Percentiles rank a stretch among this genome's conserved stretches.
Evolutionary conservation across 441 rosid genomes (phyloP).

Genomic region (Pelargonium myrrhifolium): DNA sequence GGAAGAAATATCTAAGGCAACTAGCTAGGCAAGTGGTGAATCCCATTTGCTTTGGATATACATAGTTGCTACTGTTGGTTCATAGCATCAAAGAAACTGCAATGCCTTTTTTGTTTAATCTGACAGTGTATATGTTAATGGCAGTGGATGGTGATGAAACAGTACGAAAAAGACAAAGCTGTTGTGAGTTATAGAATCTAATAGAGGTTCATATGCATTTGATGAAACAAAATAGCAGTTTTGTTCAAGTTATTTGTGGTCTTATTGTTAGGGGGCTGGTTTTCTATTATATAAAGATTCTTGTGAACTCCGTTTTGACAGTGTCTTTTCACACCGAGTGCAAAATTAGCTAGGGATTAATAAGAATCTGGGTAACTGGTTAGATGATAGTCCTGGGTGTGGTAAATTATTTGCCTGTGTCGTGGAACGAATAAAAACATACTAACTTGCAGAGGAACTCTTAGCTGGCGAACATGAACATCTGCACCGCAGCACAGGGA

Average conservation of each 20-base stretch:
- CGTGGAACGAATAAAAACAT: too few species aligned
- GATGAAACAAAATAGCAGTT: neutral
- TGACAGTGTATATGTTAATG: conserved; percentile 11
- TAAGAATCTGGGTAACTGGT: neutral
- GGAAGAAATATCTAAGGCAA: neutral
- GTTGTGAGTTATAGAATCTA: conserved; percentile 11
- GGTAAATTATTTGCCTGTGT: neutral
- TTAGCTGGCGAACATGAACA: neutral
- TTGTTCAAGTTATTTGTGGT: neutral
- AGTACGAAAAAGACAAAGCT: conserved; percentile 22
- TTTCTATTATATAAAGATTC: neutral
- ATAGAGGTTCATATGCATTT: conserved; percentile 11
- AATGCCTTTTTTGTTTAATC: neutral
- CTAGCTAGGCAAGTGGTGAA: conserved; percentile 3
- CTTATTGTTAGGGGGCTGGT: neutral
- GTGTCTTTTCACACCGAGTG: neutral
- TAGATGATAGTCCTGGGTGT: neutral
- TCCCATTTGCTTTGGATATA: neutral
- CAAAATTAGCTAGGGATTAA: neutral
- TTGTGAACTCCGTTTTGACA: neutral
- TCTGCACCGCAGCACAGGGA: neutral
- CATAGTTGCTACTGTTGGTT: conserved; percentile 16
- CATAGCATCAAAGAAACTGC: conserved; percentile 2
- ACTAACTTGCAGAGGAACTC: neutral
- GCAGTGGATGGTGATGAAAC: conserved; percentile 11